Evolutionary conservation across 139 green algal species (phyloP).

Genomic region (Gonium pectorale): DNA sequence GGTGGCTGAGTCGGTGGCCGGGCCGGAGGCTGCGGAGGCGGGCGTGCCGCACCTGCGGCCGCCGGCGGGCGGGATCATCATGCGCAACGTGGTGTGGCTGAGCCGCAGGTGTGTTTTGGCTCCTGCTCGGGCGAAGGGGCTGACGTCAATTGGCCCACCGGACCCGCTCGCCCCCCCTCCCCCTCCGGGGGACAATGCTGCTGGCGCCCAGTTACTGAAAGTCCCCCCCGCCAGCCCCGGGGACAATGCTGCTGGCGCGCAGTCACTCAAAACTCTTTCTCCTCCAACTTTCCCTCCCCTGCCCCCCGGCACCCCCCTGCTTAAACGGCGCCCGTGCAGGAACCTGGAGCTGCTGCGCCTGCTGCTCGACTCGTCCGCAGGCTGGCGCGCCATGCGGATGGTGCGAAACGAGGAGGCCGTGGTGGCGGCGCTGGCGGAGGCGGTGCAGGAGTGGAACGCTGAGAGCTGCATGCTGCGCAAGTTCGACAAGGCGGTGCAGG

Average conservation of each 20-base stretch:
- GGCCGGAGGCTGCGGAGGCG: background rate
- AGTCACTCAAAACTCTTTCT: too few relatives aligned
- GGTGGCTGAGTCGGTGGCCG: constrained; percentile 10
- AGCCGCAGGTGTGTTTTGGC: constrained; percentile 17
- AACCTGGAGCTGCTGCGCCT: constrained; percentile 27
- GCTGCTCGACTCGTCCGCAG: background rate
- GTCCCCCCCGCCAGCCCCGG: too few relatives aligned
- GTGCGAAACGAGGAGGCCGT: constrained; percentile 39
- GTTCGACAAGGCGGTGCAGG: background rate
- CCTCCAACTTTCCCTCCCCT: too few relatives aligned
- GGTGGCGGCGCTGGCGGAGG: background rate
- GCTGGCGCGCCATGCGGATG: constrained; percentile 21
- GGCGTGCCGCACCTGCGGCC: constrained; percentile 1
- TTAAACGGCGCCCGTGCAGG: too few relatives aligned
- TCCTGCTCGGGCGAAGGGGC: too few relatives aligned
- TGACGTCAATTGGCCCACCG: too few relatives aligned
- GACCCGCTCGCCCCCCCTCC: too few relatives aligned
- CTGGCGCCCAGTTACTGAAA: too few relatives aligned
- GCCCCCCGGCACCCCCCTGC: too few relatives aligned
- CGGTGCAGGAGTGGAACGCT: constrained; percentile 42
- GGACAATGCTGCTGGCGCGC: too few relatives aligned
- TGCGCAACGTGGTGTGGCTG: constrained; percentile 38
- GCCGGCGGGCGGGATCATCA: constrained; percentile 11
- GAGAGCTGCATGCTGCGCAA: constrained; percentile 33
- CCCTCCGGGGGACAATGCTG: too few relatives aligned